A percentile compares a stretch with the other conserved stretches of the same genome.
Conservation (phyloP, 768 basidiomycete species). For the Mycena crocata region DNA sequence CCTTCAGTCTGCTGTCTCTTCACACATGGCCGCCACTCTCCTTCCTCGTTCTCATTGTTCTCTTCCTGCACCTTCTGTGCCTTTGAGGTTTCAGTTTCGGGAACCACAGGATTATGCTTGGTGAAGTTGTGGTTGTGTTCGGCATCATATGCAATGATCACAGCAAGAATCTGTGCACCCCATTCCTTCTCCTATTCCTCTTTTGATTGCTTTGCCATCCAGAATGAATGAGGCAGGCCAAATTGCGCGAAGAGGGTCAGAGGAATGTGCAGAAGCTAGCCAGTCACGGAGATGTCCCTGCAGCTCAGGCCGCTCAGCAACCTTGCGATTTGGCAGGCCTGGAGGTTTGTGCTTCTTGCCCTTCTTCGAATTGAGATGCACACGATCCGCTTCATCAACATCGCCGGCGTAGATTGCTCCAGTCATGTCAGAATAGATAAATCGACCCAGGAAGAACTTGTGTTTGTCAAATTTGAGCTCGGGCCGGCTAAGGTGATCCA, state of each 20-base stretch:
- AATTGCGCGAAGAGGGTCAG: conserved; percentile 20
- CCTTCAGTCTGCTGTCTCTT: neutral
- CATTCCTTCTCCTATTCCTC: conserved; percentile 40
- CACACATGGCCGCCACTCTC: neutral
- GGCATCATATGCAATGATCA: neutral
- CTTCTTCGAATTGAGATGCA: conserved; percentile 9
- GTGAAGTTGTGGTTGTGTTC: neutral
- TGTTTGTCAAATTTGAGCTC: neutral
- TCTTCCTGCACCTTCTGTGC: no score
- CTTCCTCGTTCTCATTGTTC: no score
- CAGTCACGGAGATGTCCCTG: conserved; percentile 34
- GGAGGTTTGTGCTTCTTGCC: neutral
- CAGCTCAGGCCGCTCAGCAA: conserved; percentile 26
- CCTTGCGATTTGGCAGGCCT: conserved; percentile 23
- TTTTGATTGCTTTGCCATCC: conserved; percentile 1
- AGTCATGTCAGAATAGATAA: neutral
- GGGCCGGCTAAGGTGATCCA: neutral
- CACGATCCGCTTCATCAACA: neutral
- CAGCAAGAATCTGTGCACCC: conserved; percentile 13
- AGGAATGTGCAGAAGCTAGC: conserved; percentile 23
- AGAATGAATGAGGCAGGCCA: conserved; percentile 37
- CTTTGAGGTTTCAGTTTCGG: neutral
- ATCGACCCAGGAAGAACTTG: conserved; percentile 2
- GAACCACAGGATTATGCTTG: neutral
- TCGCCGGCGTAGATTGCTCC: neutral